These are phyloP conservation scores for Quercus rubra DNA, from an alignment of 306 rosid genomes.

Conservation along the genomic window DNA sequence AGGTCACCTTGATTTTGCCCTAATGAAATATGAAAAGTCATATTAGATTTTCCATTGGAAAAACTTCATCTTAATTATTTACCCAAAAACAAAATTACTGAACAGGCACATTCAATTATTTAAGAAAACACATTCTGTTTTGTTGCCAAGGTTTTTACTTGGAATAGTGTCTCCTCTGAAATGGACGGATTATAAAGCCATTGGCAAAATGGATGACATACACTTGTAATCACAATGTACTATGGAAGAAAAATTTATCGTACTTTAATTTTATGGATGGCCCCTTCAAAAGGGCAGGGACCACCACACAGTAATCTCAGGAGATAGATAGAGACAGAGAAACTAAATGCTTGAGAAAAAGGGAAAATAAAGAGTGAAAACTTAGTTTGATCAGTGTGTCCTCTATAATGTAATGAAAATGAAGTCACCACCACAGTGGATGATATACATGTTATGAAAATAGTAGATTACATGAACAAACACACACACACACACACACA, in stretches of 20 bases:
- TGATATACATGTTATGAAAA: background rate
- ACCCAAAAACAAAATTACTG: background rate
- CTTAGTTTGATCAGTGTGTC: background rate
- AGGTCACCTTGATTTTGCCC: conserved; percentile 54
- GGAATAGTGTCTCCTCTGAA: background rate
- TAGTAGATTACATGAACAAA: background rate
- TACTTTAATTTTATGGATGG: background rate
- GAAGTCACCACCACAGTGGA: background rate
- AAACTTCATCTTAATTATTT: background rate
- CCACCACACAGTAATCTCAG: background rate
- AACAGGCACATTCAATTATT: background rate
- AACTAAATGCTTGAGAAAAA: background rate
- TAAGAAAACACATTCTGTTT: background rate
- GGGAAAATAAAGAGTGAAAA: background rate
- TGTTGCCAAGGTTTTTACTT: background rate
- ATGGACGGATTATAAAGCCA: background rate
- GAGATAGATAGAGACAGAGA: background rate
- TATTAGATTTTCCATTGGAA: conserved; percentile 17
- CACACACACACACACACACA: background rate
- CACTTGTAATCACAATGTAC: background rate
- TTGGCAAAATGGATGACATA: background rate
- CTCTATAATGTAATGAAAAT: background rate
- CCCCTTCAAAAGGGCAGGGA: background rate
- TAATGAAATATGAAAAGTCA: conserved; percentile 29
- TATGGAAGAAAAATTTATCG: background rate